Evolutionary conservation across 1,139 yeast genomes (phyloP), one percentile per base, ranked within the genome.

Genomic region (Saccharomycopsis crataegensis): DNA sequence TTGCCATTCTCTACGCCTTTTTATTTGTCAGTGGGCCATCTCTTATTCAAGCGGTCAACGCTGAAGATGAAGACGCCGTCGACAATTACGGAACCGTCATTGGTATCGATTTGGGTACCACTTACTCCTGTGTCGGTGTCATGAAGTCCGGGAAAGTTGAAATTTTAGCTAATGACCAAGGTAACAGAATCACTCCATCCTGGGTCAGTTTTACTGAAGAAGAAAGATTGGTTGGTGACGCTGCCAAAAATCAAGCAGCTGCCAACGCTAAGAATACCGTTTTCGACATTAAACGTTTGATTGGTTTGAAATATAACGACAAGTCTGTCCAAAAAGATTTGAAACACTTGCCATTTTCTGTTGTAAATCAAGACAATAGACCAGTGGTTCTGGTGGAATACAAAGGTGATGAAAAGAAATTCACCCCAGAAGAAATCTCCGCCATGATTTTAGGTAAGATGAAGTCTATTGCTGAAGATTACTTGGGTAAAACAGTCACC

Each of bases 121-220:
- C 96, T 49, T 88, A 88, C 73, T 88, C 96, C 8, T 89, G 96
- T 80, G 96, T 89, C 50, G 96, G 95, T 67, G 96, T 87, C 49
- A 87, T 89, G 95, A 85, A 86, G 70, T 79, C 83, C 59, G 96
- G 96, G 61, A 83, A 88, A 66, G 96, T 90, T 57, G 96, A 88
- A 72, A 89, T 89, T 63, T 75, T 89, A 65, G 96, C 96, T 63
- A 89, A 89, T 69, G 96, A 89, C 70, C 96, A 89, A 76, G 96
- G 96, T 75, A 87, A 87, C 75, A 84, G 96, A 76, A 89, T 88
- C 64, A 89, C 96, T 50, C 96, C 96, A 43, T 86, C 95, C 1
- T 88, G 83, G 67, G 96, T 87, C 58, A 91, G 95, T 16, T 87
- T 87, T 70, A 84, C 88, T 49, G 85, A 80, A 50, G 88, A 84